Conservation (phyloP, 1,139 yeast genomes). For the Debaryomyces sp. region DNA sequence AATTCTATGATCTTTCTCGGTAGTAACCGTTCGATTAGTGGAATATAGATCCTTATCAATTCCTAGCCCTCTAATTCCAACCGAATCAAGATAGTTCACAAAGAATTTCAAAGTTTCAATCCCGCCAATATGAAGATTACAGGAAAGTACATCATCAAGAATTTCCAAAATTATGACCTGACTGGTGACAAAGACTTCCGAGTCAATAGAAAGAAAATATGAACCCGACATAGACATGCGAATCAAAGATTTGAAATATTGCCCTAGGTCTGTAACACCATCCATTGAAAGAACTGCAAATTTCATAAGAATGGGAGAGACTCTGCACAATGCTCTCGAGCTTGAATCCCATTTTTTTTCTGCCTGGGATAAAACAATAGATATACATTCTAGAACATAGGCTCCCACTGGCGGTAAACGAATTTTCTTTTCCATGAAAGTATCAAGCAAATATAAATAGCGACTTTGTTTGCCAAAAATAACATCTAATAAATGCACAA, state of each 20-base stretch:
- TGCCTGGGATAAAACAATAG: slow-evolving; percentile 52
- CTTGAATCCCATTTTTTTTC: slow-evolving; percentile 61
- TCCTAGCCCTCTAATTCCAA: slow-evolving; percentile 59
- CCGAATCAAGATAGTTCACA: slow-evolving; percentile 47
- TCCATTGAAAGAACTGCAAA: slow-evolving; percentile 34
- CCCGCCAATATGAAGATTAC: slow-evolving; percentile 43
- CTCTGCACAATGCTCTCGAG: slow-evolving; percentile 66
- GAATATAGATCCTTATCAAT: slow-evolving; percentile 37
- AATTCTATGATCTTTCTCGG: slow-evolving; percentile 52
- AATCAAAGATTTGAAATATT: slow-evolving; percentile 33
- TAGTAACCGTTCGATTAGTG: slow-evolving; percentile 30
- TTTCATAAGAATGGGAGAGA: slow-evolving; percentile 53
- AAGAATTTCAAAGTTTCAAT: slow-evolving; percentile 41
- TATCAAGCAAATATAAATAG: slow-evolving; percentile 57
- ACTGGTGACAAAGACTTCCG: slow-evolving; percentile 54
- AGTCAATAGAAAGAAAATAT: slow-evolving; percentile 49
- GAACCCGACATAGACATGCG: slow-evolving; percentile 45
- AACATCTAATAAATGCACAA: slow-evolving; percentile 62
- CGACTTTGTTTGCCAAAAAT: slow-evolving; percentile 70
- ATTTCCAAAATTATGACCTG: slow-evolving; percentile 62
- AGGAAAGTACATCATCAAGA: slow-evolving; percentile 54
- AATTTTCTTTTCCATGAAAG: slow-evolving; percentile 39
- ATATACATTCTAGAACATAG: slow-evolving; percentile 48
- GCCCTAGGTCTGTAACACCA: slow-evolving; percentile 23
- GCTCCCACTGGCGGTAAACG: slow-evolving; percentile 55